A percentile compares a stretch with the other conserved stretches of the same genome.
phyloP scores from a whole-genome alignment of 2,329 filamentous ascomycete genomes.

The Coniochaeta sp. region DNA sequence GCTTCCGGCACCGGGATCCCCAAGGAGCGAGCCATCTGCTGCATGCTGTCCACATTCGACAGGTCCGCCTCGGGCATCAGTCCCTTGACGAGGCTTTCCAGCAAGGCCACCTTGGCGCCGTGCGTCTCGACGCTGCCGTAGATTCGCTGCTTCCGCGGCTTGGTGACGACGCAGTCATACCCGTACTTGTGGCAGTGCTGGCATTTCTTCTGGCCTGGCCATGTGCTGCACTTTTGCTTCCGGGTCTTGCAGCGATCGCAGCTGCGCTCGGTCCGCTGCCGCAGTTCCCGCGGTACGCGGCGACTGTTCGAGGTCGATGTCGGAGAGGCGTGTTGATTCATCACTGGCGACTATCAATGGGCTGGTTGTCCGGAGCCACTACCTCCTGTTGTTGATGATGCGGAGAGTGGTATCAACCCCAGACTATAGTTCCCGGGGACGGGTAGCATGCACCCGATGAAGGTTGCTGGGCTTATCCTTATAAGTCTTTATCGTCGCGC shows the following conservation, averaged over 20 bases:
- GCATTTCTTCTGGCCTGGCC: slow-evolving; percentile 27
- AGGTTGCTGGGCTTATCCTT: neutral
- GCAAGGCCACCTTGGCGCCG: slow-evolving; percentile 28
- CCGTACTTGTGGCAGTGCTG: slow-evolving; percentile 31
- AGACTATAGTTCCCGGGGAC: neutral
- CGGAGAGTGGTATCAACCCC: too few relatives aligned
- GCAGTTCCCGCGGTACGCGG: slow-evolving; percentile 32
- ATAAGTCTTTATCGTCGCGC: neutral
- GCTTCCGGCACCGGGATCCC: slow-evolving; percentile 28
- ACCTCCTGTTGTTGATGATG: too few relatives aligned
- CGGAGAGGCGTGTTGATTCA: neutral
- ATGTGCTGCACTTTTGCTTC: slow-evolving; percentile 35
- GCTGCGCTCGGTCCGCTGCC: slow-evolving; percentile 34
- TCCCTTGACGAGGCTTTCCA: slow-evolving; percentile 35
- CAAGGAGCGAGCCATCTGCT: slow-evolving; percentile 26
- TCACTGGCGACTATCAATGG: neutral
- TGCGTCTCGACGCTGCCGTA: slow-evolving; percentile 33
- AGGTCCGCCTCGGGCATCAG: slow-evolving; percentile 32
- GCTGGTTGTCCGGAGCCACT: neutral
- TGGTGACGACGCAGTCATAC: slow-evolving; percentile 32
- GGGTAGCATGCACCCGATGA: neutral
- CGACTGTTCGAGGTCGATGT: slow-evolving; percentile 10
- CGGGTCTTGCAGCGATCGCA: slow-evolving; percentile 39
- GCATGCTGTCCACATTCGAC: slow-evolving; percentile 31
- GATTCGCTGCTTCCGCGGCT: slow-evolving; percentile 35